These are phyloP conservation scores for Maudiozyma serrabonitensis DNA, from an alignment of 805 yeast species.

Conservation along the genomic window DNA sequence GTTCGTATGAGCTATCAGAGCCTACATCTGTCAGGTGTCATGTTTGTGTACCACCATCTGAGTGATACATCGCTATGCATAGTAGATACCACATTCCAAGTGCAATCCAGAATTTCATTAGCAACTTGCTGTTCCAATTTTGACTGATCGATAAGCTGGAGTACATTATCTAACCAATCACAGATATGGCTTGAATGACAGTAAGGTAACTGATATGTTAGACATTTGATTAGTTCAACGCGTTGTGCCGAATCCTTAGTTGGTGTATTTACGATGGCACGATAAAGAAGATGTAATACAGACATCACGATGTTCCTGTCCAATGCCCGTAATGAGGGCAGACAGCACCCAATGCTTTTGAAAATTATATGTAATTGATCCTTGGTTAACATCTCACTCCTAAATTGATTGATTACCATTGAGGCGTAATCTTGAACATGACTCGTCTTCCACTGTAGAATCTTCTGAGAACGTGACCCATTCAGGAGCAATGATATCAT, in stretches of 20 bases:
- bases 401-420: slow-evolving; percentile 12
- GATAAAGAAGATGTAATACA: slow-evolving; percentile 16
- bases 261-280: slow-evolving; percentile 9
- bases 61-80: slow-evolving; percentile 14
- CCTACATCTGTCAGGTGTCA: slow-evolving; percentile 4
- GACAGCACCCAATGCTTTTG: slow-evolving; percentile 9
- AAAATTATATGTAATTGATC: slow-evolving; percentile 16
- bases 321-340: slow-evolving; percentile 5
- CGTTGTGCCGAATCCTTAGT: slow-evolving; percentile 4
- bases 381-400: slow-evolving; percentile 7
- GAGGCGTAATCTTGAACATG: slow-evolving; percentile 10
- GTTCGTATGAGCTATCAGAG: not conserved
- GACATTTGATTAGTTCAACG: slow-evolving; percentile 14
- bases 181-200: slow-evolving; percentile 6
- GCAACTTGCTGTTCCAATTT: slow-evolving; percentile 2
- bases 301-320: slow-evolving; percentile 14
- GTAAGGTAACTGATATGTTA: slow-evolving; percentile 16
- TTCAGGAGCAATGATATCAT: slow-evolving; percentile 12
- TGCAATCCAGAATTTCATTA: slow-evolving; percentile 7
- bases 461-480: not conserved
- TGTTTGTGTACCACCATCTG: slow-evolving; percentile 23
- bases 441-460: slow-evolving; percentile 13
- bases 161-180: slow-evolving; percentile 22
- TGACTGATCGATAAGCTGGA: slow-evolving; percentile 9
- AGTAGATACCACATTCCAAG: slow-evolving; percentile 18